Evolutionary conservation across 768 basidiomycete genomes (phyloP).

Genomic region (Tricholoma terreum): DNA sequence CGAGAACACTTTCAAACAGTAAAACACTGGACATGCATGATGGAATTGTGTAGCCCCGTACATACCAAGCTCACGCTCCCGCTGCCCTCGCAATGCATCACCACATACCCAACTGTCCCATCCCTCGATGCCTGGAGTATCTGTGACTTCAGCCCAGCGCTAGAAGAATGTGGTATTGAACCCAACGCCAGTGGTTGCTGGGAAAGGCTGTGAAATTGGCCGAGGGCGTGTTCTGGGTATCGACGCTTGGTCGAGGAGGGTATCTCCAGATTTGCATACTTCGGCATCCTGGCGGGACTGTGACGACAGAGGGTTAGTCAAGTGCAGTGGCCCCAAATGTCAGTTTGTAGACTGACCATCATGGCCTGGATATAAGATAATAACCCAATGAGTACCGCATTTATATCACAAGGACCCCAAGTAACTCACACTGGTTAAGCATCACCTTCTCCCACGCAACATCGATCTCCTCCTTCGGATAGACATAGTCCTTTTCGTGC

Average conservation of each 20-base stretch:
- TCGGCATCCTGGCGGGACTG: constrained; percentile 86
- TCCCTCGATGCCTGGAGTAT: constrained; percentile 66
- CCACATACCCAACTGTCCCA: constrained; percentile 63
- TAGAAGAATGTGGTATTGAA: constrained; percentile 83
- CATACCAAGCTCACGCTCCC: constrained; percentile 34
- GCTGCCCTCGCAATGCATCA: constrained; percentile 55
- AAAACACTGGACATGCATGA: no score
- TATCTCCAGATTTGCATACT: constrained; percentile 62
- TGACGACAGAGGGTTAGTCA: background rate
- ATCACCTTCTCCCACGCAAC: constrained; percentile 92
- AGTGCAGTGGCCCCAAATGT: background rate
- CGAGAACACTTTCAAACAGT: no score
- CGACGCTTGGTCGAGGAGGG: constrained; percentile 71
- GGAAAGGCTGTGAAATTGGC: constrained; percentile 34
- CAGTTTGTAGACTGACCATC: constrained; percentile 51
- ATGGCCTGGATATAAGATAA: constrained; percentile 79
- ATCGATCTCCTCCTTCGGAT: constrained; percentile 81
- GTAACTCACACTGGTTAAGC: constrained; percentile 63
- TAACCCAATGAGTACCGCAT: background rate
- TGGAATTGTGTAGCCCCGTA: constrained; percentile 42
- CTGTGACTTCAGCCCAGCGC: constrained; percentile 42
- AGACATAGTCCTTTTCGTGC: constrained; percentile 65
- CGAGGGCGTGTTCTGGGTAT: constrained; percentile 35
- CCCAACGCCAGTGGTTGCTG: constrained; percentile 50
- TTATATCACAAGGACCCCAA: background rate